Percentiles rank a stretch among this genome's conserved stretches.
Evolutionary conservation across 2,329 filamentous ascomycete species (phyloP).

Genomic region (Ascosphaera aggregata): DNA sequence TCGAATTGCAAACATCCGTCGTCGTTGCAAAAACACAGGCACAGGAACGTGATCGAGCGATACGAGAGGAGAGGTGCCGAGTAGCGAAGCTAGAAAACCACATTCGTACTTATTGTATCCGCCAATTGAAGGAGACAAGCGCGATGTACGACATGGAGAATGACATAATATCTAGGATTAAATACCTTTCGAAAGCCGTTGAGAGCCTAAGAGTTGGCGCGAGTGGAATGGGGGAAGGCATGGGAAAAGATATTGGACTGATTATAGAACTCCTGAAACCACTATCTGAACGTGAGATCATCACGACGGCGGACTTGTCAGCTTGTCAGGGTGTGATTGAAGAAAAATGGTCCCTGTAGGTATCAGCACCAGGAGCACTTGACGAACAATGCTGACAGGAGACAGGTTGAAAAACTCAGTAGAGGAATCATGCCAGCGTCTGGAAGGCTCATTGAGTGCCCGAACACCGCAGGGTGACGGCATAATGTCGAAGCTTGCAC

Average conservation of each 20-base stretch:
- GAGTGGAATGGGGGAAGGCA: background rate
- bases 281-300: slow-evolving; percentile 1
- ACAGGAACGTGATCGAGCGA: slow-evolving; percentile 5
- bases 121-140: background rate
- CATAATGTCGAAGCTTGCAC: background rate
- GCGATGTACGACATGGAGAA: background rate
- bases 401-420: background rate
- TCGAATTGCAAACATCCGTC: slow-evolving; percentile 9
- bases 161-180: background rate
- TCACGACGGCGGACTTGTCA: slow-evolving; percentile 1
- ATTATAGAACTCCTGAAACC: slow-evolving; percentile 2
- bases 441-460: background rate
- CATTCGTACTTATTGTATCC: slow-evolving; percentile 9
- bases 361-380: background rate
- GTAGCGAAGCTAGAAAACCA: slow-evolving; percentile 11
- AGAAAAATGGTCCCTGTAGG: slow-evolving; percentile 9
- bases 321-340: slow-evolving; percentile 4
- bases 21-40: slow-evolving; percentile 8
- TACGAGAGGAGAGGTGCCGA: slow-evolving; percentile 12
- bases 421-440: background rate
- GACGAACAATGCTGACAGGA: background rate
- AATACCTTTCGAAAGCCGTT: background rate
- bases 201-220: background rate
- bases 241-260: background rate
- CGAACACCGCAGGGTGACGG: background rate